Base-by-base conservation (phyloP, 2,329 filamentous ascomycete genomes). In the Colletotrichum lupini region DNA sequence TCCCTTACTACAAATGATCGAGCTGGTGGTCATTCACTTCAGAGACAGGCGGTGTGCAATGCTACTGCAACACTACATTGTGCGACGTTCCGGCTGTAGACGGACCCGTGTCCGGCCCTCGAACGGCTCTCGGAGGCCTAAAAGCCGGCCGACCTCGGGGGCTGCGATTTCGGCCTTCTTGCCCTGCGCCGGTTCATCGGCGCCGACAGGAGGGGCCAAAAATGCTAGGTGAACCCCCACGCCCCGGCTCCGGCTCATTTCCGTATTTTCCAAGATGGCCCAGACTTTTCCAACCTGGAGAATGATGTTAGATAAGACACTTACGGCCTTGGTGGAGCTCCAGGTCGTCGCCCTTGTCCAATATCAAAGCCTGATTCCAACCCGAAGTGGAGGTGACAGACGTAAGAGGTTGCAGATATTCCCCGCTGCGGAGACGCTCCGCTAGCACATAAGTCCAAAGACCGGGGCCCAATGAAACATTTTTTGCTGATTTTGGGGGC, bases 291-390 rank as follows among this genome's bases (percentile, higher is more conserved):
- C 32, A 42, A 19, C 11, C 32, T 5, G 49, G 4, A 14, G 9
- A 22, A 66, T 30, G 14, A 49, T 24, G 28, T 52, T 57, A 71
- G 67, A 70, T 70, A 73, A 70, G 61, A 46, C 16, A 52, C 60
- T 24, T 19, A 56, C 56, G 61, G 67, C 35, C 22, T 49, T 26
- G 19, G 56, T 73, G 71, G 71, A 49, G 56, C 61, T 26, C 26
- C 8, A 7, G 14, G 22, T 35, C 19, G 35, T 14, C n/a, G 60
- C 60, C 71, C 70, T 70, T 61, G 67, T 73, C 71, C 60, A 73
- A 60, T 66, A 61, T 73, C 67, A 30, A 66, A 49, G 67, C 71
- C 71, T 66, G 71, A 73, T 73, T 66, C 42, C 60, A 42, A 71
- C 67, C 71, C 55, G 61, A 73, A 61, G 67, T 73, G 71, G 71